phyloP scores from a whole-genome alignment of 768 basidiomycete species.

The Boletus pseudopeckii region DNA sequence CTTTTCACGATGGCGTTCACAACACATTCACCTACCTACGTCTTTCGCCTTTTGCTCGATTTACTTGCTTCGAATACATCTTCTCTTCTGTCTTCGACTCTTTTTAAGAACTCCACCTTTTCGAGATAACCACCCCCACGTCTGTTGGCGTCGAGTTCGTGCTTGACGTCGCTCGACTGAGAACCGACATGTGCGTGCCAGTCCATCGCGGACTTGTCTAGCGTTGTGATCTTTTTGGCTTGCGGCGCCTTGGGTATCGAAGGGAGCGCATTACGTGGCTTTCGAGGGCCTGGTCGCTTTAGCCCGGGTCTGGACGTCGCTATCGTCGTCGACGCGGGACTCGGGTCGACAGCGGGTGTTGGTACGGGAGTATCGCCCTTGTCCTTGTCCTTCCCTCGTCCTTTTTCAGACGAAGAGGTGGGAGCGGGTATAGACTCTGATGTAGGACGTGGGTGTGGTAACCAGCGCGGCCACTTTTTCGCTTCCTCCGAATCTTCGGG shows the following conservation, averaged over 20 bases:
- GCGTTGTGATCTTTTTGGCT: slow-evolving; percentile 74
- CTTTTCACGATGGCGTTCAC: too few species aligned
- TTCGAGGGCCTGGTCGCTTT: slow-evolving; percentile 63
- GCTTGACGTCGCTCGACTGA: slow-evolving; percentile 44
- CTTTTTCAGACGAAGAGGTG: slow-evolving; percentile 2
- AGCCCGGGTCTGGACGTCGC: background rate
- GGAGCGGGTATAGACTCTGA: slow-evolving; percentile 3
- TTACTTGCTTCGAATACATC: slow-evolving; percentile 57
- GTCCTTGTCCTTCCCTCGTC: background rate
- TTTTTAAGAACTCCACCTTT: slow-evolving; percentile 76
- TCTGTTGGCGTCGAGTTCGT: slow-evolving; percentile 73
- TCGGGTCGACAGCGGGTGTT: background rate
- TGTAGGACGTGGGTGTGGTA: background rate
- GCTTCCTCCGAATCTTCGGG: slow-evolving; percentile 71
- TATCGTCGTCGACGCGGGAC: background rate
- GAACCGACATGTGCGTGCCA: slow-evolving; percentile 67
- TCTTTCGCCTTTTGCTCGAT: slow-evolving; percentile 47
- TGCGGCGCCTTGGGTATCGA: slow-evolving; percentile 52
- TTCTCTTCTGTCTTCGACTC: slow-evolving; percentile 72
- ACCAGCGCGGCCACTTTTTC: slow-evolving; percentile 66
- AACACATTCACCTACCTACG: slow-evolving; percentile 6
- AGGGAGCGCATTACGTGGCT: slow-evolving; percentile 55
- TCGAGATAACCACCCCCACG: slow-evolving; percentile 79
- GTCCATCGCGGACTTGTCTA: slow-evolving; percentile 86
- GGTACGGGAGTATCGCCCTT: background rate